Evolutionary conservation across 805 yeast genomes (phyloP).

Genomic region (Priceomyces fermenticarens): DNA sequence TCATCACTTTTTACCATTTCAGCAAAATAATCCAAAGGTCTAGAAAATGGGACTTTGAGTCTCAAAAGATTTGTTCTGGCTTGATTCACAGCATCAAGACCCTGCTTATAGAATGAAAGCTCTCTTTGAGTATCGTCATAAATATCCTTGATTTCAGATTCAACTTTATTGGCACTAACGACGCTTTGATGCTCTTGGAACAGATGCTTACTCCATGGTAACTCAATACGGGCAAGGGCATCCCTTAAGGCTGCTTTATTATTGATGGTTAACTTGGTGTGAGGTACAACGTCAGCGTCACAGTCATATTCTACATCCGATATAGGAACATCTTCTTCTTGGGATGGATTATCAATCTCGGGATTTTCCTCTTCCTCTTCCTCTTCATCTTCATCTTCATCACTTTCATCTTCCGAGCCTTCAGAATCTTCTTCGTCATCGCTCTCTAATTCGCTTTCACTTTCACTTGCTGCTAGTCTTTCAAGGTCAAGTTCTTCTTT

Average conservation of each 20-base stretch:
- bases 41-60: constrained; percentile 79
- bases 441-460: constrained; percentile 39
- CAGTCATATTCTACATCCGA: constrained; percentile 92
- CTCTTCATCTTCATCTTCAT: constrained; percentile 42
- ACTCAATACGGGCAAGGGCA: constrained; percentile 60
- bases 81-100: constrained; percentile 73
- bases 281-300: constrained; percentile 92
- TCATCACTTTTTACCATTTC: constrained; percentile 98
- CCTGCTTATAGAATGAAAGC: constrained; percentile 92
- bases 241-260: constrained; percentile 80
- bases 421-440: constrained; percentile 30
- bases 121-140: constrained; percentile 97
- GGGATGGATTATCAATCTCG: constrained; percentile 57
- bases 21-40: constrained; percentile 96
- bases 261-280: constrained; percentile 84
- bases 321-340: constrained; percentile 78
- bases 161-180: constrained; percentile 58
- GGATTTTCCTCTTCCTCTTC: constrained; percentile 51
- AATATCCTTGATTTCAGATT: constrained; percentile 72
- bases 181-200: constrained; percentile 85
- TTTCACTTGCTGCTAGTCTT: constrained; percentile 54
- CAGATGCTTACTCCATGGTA: constrained; percentile 62
- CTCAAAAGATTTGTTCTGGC: constrained; percentile 66
- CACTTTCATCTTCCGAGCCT: constrained; percentile 28
- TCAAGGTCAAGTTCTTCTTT: constrained; percentile 45